Conservation (phyloP, 2,329 filamentous ascomycete species). For the Trichoderma sp. region DNA sequence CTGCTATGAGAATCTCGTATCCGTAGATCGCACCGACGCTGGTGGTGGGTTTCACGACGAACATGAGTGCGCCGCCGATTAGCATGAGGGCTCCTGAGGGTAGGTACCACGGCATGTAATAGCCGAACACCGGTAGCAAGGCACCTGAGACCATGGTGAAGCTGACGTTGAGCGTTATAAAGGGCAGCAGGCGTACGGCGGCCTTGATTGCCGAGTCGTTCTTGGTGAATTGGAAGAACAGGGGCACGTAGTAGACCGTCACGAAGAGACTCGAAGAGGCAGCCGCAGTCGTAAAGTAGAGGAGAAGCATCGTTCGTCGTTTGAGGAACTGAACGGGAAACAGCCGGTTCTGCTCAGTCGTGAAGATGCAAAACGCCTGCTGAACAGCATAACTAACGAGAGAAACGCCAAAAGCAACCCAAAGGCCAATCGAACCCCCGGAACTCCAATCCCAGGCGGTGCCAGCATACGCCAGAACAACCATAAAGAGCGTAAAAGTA, state of each 20-base stretch:
- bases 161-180: neutral
- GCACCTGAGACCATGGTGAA: neutral
- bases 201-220: neutral
- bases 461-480: neutral
- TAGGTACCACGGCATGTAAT: neutral
- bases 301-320: neutral
- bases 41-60: neutral
- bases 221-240: neutral
- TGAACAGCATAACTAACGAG: neutral
- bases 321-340: neutral
- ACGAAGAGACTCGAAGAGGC: neutral
- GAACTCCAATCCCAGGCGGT: neutral
- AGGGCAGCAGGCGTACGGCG: neutral
- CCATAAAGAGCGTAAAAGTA: neutral
- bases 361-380: slow-evolving; percentile 1
- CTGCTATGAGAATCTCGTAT: neutral
- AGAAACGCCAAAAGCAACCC: neutral
- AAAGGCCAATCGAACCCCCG: neutral
- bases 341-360: neutral
- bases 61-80: neutral
- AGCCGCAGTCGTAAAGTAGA: neutral
- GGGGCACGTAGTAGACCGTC: neutral
- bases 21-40: neutral
- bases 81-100: neutral
- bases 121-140: neutral